Conservation (phyloP, 2,329 filamentous ascomycete species). For the Aspergillus quadrilineatus region DNA sequence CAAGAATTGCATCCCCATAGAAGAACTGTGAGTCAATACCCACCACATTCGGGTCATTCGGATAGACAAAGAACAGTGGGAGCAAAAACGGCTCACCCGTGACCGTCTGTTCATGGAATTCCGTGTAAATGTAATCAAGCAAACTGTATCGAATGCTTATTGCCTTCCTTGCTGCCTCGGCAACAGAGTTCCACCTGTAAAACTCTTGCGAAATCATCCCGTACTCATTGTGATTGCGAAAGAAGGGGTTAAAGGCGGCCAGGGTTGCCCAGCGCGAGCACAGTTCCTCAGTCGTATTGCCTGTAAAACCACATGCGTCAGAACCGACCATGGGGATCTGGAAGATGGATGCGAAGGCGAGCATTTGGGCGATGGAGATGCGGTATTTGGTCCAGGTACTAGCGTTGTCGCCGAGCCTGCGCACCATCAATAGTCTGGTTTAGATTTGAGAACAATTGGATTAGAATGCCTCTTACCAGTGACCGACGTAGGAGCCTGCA, state of each 20-base stretch:
- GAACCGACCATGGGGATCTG: slow-evolving; percentile 67
- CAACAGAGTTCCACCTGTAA: slow-evolving; percentile 66
- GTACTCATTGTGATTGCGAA: slow-evolving; percentile 68
- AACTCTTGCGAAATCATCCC: slow-evolving; percentile 64
- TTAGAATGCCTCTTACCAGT: slow-evolving; percentile 42
- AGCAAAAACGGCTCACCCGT: slow-evolving; percentile 66
- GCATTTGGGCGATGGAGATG: slow-evolving; percentile 57
- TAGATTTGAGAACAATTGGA: too few species aligned
- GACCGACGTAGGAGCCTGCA: slow-evolving; percentile 59
- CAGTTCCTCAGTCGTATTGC: slow-evolving; percentile 64
- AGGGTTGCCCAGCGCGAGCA: slow-evolving; percentile 73
- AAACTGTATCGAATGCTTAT: slow-evolving; percentile 72
- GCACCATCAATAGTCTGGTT: too few species aligned
- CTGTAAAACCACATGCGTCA: slow-evolving; percentile 75
- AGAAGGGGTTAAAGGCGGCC: slow-evolving; percentile 73
- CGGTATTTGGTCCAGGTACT: slow-evolving; percentile 61
- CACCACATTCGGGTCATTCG: slow-evolving; percentile 53
- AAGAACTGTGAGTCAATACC: slow-evolving; percentile 58
- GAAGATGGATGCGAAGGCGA: slow-evolving; percentile 64
- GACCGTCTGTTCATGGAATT: slow-evolving; percentile 59
- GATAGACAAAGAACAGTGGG: slow-evolving; percentile 72
- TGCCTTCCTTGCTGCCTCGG: slow-evolving; percentile 63
- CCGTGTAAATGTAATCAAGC: slow-evolving; percentile 76
- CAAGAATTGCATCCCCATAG: slow-evolving; percentile 58
- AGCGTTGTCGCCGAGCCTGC: slow-evolving; percentile 59